phyloP scores from a whole-genome alignment of 1,139 yeast genomes.

The Geotrichum australiense region DNA sequence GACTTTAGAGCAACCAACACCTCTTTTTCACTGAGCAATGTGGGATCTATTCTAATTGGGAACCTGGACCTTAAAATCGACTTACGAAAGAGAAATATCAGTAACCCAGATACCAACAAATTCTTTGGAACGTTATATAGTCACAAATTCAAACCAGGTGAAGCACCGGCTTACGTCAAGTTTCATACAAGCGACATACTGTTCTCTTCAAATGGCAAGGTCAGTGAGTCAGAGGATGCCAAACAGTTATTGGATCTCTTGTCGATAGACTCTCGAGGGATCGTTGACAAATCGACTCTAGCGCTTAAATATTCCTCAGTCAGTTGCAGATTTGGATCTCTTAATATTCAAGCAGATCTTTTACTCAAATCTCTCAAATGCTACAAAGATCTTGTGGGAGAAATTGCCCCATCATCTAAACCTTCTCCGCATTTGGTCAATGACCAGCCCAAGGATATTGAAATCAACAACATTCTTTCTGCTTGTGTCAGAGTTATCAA shows the following conservation, averaged over 20 bases:
- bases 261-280: constrained; percentile 31
- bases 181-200: constrained; percentile 29
- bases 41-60: constrained; percentile 29
- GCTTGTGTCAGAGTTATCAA: constrained; percentile 33
- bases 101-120: constrained; percentile 20
- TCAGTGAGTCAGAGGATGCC: constrained; percentile 27
- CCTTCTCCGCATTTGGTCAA: no score
- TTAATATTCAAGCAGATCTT: constrained; percentile 24
- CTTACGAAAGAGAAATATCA: constrained; percentile 21
- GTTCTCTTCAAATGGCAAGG: constrained; percentile 14
- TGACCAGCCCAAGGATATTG: not conserved
- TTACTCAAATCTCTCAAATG: constrained; percentile 19
- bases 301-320: constrained; percentile 32
- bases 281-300: constrained; percentile 30
- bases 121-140: constrained; percentile 35
- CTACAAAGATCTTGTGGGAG: not conserved
- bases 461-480: constrained; percentile 21
- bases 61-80: constrained; percentile 28
- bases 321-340: constrained; percentile 29
- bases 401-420: constrained; percentile 14
- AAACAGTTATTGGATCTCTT: constrained; percentile 31
- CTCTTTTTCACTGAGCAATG: constrained; percentile 25
- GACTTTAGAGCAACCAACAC: constrained; percentile 27
- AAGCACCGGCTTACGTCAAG: constrained; percentile 28
- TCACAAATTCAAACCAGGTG: constrained; percentile 27